phyloP scores from a whole-genome alignment of 805 yeast species.

The Priceomyces fermenticarens region DNA sequence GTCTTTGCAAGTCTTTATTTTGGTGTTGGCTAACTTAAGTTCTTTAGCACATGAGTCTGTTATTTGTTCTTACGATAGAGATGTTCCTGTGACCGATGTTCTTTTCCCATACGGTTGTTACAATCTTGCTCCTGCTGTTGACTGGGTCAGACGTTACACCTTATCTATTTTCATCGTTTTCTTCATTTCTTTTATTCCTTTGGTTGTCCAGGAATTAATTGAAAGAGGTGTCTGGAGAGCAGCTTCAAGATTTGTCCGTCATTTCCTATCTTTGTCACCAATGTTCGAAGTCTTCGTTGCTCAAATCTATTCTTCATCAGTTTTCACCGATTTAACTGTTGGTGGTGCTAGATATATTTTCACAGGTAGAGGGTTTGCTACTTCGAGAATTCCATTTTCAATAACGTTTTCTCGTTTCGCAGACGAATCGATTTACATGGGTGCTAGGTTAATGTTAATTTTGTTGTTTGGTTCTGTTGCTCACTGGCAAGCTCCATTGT shows the following conservation, averaged over 20 bases:
- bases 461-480: conserved; percentile 70
- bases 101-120: conserved; percentile 68
- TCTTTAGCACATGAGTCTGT: conserved; percentile 60
- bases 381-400: conserved; percentile 65
- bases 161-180: conserved; percentile 73
- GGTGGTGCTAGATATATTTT: conserved; percentile 85
- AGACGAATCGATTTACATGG: conserved; percentile 79
- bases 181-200: conserved; percentile 69
- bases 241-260: conserved; percentile 58
- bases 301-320: conserved; percentile 68
- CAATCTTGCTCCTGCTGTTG: conserved; percentile 65
- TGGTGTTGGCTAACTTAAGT: conserved; percentile 62
- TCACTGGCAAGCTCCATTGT: conserved; percentile 87
- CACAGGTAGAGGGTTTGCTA: conserved; percentile 82
- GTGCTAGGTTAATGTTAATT: conserved; percentile 74
- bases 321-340: conserved; percentile 62
- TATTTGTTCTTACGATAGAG: conserved; percentile 58
- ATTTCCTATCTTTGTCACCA: conserved; percentile 69
- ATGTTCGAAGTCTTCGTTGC: conserved; percentile 78
- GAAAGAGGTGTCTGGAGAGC: conserved; percentile 78
- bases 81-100: conserved; percentile 59
- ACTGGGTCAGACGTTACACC: conserved; percentile 73
- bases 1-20: conserved; percentile 50
- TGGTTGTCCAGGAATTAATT: conserved; percentile 71
- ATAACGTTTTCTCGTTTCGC: conserved; percentile 67